Evolutionary conservation across 2,329 filamentous ascomycete genomes (phyloP).

Genomic region (Pseudogymnoascus sp.): DNA sequence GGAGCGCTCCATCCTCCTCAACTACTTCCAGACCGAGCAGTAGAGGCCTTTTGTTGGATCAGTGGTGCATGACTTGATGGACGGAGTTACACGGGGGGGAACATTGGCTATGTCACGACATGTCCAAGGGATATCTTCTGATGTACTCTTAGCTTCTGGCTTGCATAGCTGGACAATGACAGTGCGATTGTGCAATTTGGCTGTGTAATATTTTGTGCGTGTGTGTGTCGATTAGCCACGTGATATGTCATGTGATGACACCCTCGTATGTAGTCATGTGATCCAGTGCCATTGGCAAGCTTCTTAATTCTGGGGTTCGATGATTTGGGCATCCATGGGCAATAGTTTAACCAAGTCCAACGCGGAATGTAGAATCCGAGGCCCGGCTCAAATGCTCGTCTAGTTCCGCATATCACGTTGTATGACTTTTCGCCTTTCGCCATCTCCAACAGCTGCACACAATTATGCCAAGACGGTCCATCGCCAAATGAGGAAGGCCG

Average conservation of each 20-base stretch:
- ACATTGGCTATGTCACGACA: conserved; percentile 24
- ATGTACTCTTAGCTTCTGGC: conserved; percentile 24
- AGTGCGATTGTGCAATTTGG: conserved; percentile 1
- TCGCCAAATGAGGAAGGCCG: not conserved
- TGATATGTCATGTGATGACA: not conserved
- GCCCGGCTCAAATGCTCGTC: not conserved
- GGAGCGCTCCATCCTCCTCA: conserved; percentile 97
- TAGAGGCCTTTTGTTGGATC: conserved; percentile 34
- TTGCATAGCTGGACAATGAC: not conserved
- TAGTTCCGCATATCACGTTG: not conserved
- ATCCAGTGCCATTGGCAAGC: not conserved
- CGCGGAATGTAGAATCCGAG: not conserved
- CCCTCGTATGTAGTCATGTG: not conserved
- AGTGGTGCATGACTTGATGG: conserved; percentile 18
- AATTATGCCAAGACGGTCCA: not conserved
- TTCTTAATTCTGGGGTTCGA: not conserved
- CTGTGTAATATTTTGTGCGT: not conserved
- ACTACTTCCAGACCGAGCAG: conserved; percentile 98
- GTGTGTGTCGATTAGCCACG: not conserved
- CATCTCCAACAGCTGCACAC: not conserved
- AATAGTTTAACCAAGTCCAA: not conserved
- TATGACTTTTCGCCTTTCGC: not conserved
- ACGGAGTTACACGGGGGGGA: conserved; percentile 25
- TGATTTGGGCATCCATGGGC: not conserved
- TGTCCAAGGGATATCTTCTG: conserved; percentile 22